These are phyloP conservation scores for Neurospora tetrasperma DNA, from an alignment of 495 filamentous ascomycete genomes.

Conservation along the genomic window DNA sequence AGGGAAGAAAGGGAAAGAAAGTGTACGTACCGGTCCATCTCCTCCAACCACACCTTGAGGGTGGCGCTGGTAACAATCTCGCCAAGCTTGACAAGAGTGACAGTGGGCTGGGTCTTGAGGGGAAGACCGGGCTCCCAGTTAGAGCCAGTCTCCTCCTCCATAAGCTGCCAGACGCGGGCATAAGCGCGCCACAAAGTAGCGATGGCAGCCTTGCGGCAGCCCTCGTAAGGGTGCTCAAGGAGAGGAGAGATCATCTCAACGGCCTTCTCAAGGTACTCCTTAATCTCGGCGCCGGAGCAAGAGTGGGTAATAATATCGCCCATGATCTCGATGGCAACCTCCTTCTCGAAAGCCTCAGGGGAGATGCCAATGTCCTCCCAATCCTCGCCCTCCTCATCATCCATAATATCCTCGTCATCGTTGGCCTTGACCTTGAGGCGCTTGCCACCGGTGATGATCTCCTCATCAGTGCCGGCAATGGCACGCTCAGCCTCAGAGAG, in stretches of 20 bases:
- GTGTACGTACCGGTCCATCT: slow-evolving; percentile 75
- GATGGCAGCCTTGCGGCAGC: slow-evolving; percentile 81
- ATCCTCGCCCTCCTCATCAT: slow-evolving; percentile 55
- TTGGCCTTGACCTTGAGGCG: slow-evolving; percentile 67
- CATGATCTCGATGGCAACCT: slow-evolving; percentile 90
- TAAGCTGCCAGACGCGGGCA: slow-evolving; percentile 76
- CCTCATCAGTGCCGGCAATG: slow-evolving; percentile 50
- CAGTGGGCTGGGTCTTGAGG: slow-evolving; percentile 62
- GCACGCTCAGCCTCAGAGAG: slow-evolving; percentile 69
- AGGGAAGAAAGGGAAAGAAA: slow-evolving; percentile 6
- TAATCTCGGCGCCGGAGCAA: slow-evolving; percentile 60
- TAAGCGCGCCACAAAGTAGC: slow-evolving; percentile 89
- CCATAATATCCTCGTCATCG: slow-evolving; percentile 48
- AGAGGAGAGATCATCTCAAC: slow-evolving; percentile 71
- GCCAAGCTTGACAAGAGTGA: slow-evolving; percentile 75
- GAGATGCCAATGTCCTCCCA: slow-evolving; percentile 78
- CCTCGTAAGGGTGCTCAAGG: slow-evolving; percentile 82
- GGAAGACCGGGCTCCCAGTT: slow-evolving; percentile 90
- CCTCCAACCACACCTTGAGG: slow-evolving; percentile 73
- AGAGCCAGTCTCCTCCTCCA: slow-evolving; percentile 64
- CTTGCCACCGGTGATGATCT: slow-evolving; percentile 66
- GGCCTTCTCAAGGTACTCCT: slow-evolving; percentile 74
- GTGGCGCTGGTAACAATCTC: slow-evolving; percentile 79
- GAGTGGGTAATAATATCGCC: slow-evolving; percentile 86
- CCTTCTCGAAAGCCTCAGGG: slow-evolving; percentile 87